phyloP scores from a whole-genome alignment of 345 rosid species.

The Euphorbia lathyris region DNA sequence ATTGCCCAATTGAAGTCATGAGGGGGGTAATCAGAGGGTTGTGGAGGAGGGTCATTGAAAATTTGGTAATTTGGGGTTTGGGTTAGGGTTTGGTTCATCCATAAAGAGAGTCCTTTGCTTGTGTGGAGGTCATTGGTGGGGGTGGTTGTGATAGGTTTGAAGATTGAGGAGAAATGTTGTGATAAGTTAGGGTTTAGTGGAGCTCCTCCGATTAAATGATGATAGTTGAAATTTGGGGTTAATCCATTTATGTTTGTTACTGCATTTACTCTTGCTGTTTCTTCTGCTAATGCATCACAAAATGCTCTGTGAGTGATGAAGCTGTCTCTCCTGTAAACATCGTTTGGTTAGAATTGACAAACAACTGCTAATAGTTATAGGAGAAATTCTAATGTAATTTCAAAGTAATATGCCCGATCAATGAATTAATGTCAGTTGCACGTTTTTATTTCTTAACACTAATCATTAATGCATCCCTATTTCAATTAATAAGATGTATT shows the following conservation, averaged over 20 bases:
- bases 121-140: not conserved
- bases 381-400: no score
- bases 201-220: conserved; percentile 57
- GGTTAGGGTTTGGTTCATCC: conserved; percentile 43
- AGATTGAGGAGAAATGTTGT: conserved; percentile 49
- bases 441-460: no score
- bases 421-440: no score
- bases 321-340: conserved; percentile 71
- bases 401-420: no score
- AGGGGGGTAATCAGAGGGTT: conserved; percentile 29
- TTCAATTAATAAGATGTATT: no score
- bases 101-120: conserved; percentile 32
- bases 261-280: conserved; percentile 85
- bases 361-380: no score
- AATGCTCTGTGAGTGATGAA: conserved; percentile 96
- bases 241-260: conserved; percentile 44
- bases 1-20: conserved; percentile 41
- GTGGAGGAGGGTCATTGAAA: conserved; percentile 26
- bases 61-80: conserved; percentile 25
- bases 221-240: conserved; percentile 36
- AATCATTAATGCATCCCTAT: no score
- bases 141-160: conserved; percentile 36
- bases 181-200: conserved; percentile 36
- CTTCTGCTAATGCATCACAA: conserved; percentile 96
- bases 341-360: no score